A percentile compares a stretch with the other conserved stretches of the same genome.
Evolutionary conservation across 257 asterid genomes (phyloP).

Genomic region (Haberlea rhodopensis): DNA sequence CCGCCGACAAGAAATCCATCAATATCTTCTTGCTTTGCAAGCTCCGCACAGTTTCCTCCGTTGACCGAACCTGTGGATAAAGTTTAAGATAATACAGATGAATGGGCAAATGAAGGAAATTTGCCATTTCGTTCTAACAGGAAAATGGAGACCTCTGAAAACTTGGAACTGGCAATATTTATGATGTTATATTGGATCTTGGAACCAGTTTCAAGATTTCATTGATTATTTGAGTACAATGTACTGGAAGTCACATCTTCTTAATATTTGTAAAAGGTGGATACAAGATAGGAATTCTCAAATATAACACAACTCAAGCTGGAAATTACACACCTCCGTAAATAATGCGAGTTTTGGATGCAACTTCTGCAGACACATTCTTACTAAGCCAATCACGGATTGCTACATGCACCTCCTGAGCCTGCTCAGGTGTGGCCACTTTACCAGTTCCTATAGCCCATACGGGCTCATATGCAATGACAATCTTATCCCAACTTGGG

Average conservation of each 20-base stretch:
- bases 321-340: conserved; percentile 66
- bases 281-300: not conserved
- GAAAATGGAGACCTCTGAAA: not conserved
- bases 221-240: not conserved
- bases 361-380: conserved; percentile 87
- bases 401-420: conserved; percentile 96
- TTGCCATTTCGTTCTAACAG: not conserved
- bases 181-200: not conserved
- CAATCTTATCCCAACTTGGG: conserved; percentile 87
- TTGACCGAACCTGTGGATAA: conserved; percentile 74
- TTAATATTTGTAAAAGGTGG: not conserved
- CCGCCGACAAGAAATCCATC: conserved; percentile 93
- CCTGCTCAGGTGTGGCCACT: conserved; percentile 98
- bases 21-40: conserved; percentile 83
- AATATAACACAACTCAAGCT: not conserved
- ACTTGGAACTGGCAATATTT: not conserved
- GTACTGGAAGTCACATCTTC: not conserved
- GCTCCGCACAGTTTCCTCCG: conserved; percentile 85
- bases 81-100: not conserved
- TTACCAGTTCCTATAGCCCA: conserved; percentile 99
- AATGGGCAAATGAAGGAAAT: not conserved
- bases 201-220: not conserved
- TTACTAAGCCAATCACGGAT: conserved; percentile 92
- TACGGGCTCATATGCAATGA: conserved; percentile 95
- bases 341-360: conserved; percentile 85